Evolutionary conservation across 306 rosid species (phyloP).

Genomic region (cucumber (Cucumis sativus)): Cucumber_9930_V3 NC_026659.2:4346501-4347000

Average conservation of each 20-base stretch:
- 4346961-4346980: constrained; percentile 79
- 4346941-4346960: constrained; percentile 72
- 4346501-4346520: constrained; percentile 96
- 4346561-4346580: constrained; percentile 70
- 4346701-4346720: background rate
- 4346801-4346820: background rate
- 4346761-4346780: background rate
- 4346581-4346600: constrained; percentile 28
- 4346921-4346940: constrained; percentile 90
- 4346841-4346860: constrained; percentile 17
- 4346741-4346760: background rate
- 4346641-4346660: background rate
- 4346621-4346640: background rate
- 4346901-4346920: constrained; percentile 90
- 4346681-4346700: background rate
- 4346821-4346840: constrained; percentile 8
- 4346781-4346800: background rate
- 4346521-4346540: constrained; percentile 82
- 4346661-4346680: background rate
- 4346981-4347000: constrained; percentile 88
- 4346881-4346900: constrained; percentile 71
- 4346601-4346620: background rate
- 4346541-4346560: constrained; percentile 90
- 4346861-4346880: constrained; percentile 69
- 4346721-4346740: background rate